Percentiles rank a stretch among this genome's conserved stretches.
Evolutionary conservation across 2,329 filamentous ascomycete species (phyloP).

Genomic region (Zopfia rhizophila): DNA sequence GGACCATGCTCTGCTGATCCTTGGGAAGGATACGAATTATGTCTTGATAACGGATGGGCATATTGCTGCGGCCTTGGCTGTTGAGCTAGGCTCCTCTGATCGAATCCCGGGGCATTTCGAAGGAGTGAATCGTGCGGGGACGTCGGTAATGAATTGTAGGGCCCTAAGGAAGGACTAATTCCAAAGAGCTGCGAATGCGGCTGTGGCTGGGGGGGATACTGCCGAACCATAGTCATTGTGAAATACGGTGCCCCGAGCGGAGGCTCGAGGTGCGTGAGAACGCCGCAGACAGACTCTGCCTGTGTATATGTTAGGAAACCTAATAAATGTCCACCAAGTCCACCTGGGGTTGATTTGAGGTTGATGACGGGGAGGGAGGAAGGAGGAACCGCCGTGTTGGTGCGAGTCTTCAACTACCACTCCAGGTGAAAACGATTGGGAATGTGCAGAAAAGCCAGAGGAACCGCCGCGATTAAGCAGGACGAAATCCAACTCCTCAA

Average conservation of each 20-base stretch:
- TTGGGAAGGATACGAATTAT: slow-evolving; percentile 48
- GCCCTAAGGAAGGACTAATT: slow-evolving; percentile 28
- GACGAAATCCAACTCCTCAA: slow-evolving; percentile 22
- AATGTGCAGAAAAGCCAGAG: too few species aligned
- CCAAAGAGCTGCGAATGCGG: slow-evolving; percentile 33
- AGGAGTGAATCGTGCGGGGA: slow-evolving; percentile 37
- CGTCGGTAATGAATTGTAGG: slow-evolving; percentile 35
- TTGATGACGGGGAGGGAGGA: background rate
- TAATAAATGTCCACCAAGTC: slow-evolving; percentile 2
- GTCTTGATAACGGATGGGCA: slow-evolving; percentile 51
- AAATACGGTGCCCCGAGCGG: slow-evolving; percentile 14
- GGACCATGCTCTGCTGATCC: slow-evolving; percentile 33
- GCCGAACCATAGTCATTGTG: slow-evolving; percentile 53
- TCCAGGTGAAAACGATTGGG: too few species aligned
- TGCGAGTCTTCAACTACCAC: too few species aligned
- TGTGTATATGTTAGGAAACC: background rate
- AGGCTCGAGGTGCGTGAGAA: background rate
- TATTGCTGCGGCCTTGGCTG: slow-evolving; percentile 49
- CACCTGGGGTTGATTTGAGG: background rate
- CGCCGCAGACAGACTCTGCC: background rate
- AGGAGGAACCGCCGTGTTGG: background rate
- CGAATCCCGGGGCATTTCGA: slow-evolving; percentile 38
- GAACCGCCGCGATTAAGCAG: too few species aligned
- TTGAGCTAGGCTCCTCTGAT: slow-evolving; percentile 32
- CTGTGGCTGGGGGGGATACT: slow-evolving; percentile 47